Percentiles rank a stretch among this genome's conserved stretches.
These are phyloP conservation scores for Chlorella variabilis DNA, from an alignment of 163 green algal genomes.

Conservation along the genomic window DNA sequence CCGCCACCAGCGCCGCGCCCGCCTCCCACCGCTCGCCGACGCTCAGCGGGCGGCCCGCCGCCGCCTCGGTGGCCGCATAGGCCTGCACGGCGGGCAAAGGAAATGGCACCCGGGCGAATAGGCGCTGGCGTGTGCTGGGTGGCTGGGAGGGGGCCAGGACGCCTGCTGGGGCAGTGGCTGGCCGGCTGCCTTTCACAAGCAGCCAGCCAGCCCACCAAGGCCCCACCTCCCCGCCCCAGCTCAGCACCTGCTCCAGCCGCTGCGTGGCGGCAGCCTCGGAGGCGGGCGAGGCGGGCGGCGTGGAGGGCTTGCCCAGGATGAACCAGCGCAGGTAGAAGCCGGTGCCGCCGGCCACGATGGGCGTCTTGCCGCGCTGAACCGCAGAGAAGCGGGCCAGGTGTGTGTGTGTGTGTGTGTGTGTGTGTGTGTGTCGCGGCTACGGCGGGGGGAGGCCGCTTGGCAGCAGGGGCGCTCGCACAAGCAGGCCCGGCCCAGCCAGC, in stretches of 20 bases:
- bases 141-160: neutral
- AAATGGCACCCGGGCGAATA: neutral
- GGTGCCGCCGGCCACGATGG: conserved; percentile 95
- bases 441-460: too few species aligned
- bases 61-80: neutral
- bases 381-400: too few species aligned
- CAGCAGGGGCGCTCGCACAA: too few species aligned
- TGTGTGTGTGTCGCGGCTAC: too few species aligned
- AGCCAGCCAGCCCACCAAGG: too few species aligned
- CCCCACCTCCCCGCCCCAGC: too few species aligned
- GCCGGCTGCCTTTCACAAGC: neutral
- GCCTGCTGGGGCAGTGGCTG: neutral
- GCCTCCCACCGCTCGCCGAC: conserved; percentile 75
- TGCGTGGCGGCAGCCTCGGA: conserved; percentile 39
- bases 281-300: conserved; percentile 52
- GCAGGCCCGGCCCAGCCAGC: too few species aligned
- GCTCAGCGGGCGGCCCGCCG: neutral
- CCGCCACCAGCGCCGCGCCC: conserved; percentile 60
- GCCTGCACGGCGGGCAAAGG: neutral
- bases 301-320: conserved; percentile 79
- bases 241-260: conserved; percentile 48
- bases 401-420: too few species aligned
- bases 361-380: conserved; percentile 70
- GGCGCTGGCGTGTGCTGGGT: too few species aligned
- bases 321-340: conserved; percentile 97